Evolutionary conservation across 2,329 filamentous ascomycete genomes (phyloP).

Genomic region (Mycosphaerella sp.): DNA sequence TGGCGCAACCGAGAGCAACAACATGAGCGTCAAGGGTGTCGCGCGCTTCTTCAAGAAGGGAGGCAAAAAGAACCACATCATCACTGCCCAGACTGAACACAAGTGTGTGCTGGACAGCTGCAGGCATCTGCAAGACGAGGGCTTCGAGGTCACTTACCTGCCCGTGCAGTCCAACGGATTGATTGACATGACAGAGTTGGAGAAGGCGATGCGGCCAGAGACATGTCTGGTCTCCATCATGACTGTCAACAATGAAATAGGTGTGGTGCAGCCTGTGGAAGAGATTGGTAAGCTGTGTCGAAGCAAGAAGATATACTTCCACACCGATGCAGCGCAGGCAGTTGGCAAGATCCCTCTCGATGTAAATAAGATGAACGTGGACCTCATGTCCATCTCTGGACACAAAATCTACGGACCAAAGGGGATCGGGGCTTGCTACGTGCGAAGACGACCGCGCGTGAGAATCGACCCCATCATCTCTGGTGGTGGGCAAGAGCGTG

Average conservation of each 20-base stretch:
- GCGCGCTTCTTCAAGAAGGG: conserved; percentile 87
- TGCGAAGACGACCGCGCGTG: conserved; percentile 84
- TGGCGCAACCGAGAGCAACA: conserved; percentile 96
- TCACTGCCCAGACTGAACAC: conserved; percentile 96
- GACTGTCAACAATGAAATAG: conserved; percentile 99
- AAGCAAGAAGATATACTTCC: conserved; percentile 92
- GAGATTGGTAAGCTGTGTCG: conserved; percentile 91
- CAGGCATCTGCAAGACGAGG: conserved; percentile 91
- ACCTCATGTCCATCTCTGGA: conserved; percentile 96
- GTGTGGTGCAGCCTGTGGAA: conserved; percentile 93
- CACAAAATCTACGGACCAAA: conserved; percentile 99
- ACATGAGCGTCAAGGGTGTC: conserved; percentile 99
- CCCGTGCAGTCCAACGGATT: conserved; percentile 84
- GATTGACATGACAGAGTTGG: conserved; percentile 73
- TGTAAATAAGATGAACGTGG: conserved; percentile 96
- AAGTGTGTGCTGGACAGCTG: conserved; percentile 98
- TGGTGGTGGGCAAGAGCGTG: conserved; percentile 92
- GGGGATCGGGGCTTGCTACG: conserved; percentile 93
- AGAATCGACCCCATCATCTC: conserved; percentile 93
- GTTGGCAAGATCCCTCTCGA: conserved; percentile 98
- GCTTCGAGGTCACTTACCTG: conserved; percentile 93
- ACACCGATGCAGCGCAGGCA: conserved; percentile 92
- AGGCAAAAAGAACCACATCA: conserved; percentile 97
- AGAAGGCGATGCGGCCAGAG: conserved; percentile 83
- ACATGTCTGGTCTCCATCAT: conserved; percentile 93